Evolutionary conservation across 495 filamentous ascomycete species (phyloP), one percentile per base, ranked within the genome.

Genomic region (Bombardia bombarda): DNA sequence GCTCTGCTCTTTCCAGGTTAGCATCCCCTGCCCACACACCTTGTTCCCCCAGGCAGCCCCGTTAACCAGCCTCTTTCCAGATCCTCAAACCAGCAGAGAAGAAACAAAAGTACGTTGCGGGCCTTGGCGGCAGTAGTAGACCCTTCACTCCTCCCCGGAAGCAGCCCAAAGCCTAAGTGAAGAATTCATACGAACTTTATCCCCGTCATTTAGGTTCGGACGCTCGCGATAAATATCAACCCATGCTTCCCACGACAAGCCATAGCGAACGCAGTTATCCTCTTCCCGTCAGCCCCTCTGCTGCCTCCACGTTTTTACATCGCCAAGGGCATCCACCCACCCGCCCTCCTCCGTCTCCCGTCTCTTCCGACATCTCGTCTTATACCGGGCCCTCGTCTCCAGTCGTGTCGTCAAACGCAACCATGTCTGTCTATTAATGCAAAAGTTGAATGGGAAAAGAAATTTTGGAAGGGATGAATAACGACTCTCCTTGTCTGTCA

Each of bases 21-120:
- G 80, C 73, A 36, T 38, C 20, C 28, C 34, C 23, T 28, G 48
- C 3, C n/a, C 14, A 0, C 14, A 23, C 24, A 22, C 32, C 13
- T 22, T n/a, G 28, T 8, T 43, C 16, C 16, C 16, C 20, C 32
- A 13, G 17, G 17, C 14, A 12, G 14, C 28, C 20, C n/a, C 14
- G 28, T 14, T 41, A 13, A 41, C 38, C n/a, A 19, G 7, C 2
- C 40, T 13, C 42, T 13, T n/a, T 26, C 32, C 44, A 97, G 90
- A 98, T 98, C 67, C 74, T 98, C 71, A 98, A 97, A 74, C 92
- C 92, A 60, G 92, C 92, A 68, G 92, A 98, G 79, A 98, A 98
- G 82, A 98, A 98, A 84, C 90, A 95, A 87, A 98, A 98, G 88
- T 98, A 95, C 77, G 90, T 95, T 63, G 85, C 86, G 72, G 80